These are phyloP conservation scores for Ichthyophthirius multifiliis DNA, from an alignment of 169 alveolate genomes.

Conservation along the genomic window DNA sequence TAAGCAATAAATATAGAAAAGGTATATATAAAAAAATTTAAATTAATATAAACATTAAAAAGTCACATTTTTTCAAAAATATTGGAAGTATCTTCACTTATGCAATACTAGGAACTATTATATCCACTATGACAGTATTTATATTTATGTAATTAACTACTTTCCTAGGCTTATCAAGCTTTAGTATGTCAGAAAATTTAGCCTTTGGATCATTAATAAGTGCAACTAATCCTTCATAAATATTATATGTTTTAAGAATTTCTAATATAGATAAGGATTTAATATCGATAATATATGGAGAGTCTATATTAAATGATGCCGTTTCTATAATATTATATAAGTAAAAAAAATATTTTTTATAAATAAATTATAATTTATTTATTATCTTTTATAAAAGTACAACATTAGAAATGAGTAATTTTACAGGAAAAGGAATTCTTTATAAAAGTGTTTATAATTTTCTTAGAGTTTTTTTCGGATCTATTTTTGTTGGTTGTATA, in stretches of 20 bases:
- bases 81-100: slow-evolving; percentile 60
- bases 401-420: background rate
- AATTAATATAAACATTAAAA: background rate
- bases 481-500: slow-evolving; percentile 50
- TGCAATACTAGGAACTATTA: slow-evolving; percentile 70
- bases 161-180: background rate
- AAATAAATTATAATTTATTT: slow-evolving; percentile 12
- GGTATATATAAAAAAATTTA: background rate
- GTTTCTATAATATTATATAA: slow-evolving; percentile 44
- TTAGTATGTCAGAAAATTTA: slow-evolving; percentile 39
- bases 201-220: slow-evolving; percentile 68
- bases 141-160: background rate
- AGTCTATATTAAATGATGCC: slow-evolving; percentile 73
- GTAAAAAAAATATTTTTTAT: slow-evolving; percentile 23
- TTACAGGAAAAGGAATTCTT: slow-evolving; percentile 2
- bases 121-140: slow-evolving; percentile 5
- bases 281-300: slow-evolving; percentile 61
- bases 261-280: slow-evolving; percentile 39
- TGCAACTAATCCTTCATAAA: slow-evolving; percentile 78
- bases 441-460: slow-evolving; percentile 13
- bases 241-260: slow-evolving; percentile 54
- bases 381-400: background rate
- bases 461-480: slow-evolving; percentile 48
- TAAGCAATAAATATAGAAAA: slow-evolving; percentile 66
- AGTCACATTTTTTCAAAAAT: slow-evolving; percentile 48